phyloP scores from a whole-genome alignment of 495 filamentous ascomycete species.

The Aspergillus mulundensis region DNA sequence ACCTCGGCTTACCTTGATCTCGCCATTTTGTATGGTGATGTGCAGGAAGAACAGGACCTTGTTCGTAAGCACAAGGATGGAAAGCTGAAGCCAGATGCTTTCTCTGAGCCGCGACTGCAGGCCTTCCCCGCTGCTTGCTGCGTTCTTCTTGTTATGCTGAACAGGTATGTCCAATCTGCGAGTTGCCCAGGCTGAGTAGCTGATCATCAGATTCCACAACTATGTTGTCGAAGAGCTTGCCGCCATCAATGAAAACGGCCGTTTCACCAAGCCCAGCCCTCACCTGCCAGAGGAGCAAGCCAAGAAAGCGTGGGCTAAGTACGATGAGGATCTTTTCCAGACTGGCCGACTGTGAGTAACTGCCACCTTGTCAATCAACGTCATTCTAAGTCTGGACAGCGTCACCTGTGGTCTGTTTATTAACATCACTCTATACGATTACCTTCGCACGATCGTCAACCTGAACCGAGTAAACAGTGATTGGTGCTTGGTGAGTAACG shows the following conservation, averaged over 20 bases:
- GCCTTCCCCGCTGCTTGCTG: conserved; percentile 54
- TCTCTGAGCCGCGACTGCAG: conserved; percentile 52
- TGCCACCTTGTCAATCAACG: too few species aligned
- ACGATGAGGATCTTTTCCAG: conserved; percentile 82
- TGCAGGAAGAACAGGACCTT: conserved; percentile 51
- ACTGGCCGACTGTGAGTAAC: conserved; percentile 58
- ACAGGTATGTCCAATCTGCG: conserved; percentile 24
- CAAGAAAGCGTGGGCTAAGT: conserved; percentile 62
- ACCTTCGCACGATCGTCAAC: conserved; percentile 81
- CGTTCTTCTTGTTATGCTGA: conserved; percentile 55
- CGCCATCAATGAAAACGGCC: conserved; percentile 65
- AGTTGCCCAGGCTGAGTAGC: neutral
- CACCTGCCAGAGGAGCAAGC: conserved; percentile 44
- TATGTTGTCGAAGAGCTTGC: conserved; percentile 66
- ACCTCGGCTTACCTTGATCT: conserved; percentile 59
- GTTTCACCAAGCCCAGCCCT: conserved; percentile 59
- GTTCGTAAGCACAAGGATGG: conserved; percentile 55
- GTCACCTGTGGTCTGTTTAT: conserved; percentile 80
- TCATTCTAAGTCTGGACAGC: conserved; percentile 10
- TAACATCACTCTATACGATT: conserved; percentile 79
- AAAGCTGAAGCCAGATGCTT: conserved; percentile 55
- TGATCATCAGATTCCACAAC: conserved; percentile 65
- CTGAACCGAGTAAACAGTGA: conserved; percentile 70
- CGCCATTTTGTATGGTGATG: conserved; percentile 55
- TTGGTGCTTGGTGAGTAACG: conserved; percentile 63